Base-by-base conservation (phyloP, 371 early-diverging fungal species). In the Mucor saturninus region DNA sequence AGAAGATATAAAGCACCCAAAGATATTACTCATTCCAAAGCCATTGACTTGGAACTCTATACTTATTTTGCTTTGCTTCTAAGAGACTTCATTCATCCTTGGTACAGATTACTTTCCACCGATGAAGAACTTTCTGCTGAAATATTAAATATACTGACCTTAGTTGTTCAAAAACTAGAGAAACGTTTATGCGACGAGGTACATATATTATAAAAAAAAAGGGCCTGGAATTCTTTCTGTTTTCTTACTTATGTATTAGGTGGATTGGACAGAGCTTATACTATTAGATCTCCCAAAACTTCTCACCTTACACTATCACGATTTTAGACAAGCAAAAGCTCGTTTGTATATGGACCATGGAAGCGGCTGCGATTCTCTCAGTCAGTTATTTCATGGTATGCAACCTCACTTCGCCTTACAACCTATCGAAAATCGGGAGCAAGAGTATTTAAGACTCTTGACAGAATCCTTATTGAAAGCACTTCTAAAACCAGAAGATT, bases 51-150 rank as follows among this genome's bases (percentile, higher is more conserved):
- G 7, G 87, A 86, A 56, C 72, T 85, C 1, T 86, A 84, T 57
- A 85, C 82, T 31, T 84, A 83, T 65, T 68, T 86, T 31, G 84
- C 87, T 13, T 62, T 85, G 31, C 57, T 85, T 35, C 68, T 86
- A 49, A 72, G 84, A n/a, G 85, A 85, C 49, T 86, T 86, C 49
- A 85, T 86, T 46, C 80, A 83, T 62, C 83, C 84, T 2, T 86
- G 87, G 87, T 86, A 86, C 42, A 65, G 77, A 14, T 59, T 72
- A 0, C 65, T 86, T 15, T 78, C 87, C 4, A 75, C 76, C 11
- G 87, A 86, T 61, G 75, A 83, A 38, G 83, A 85, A n/a, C 71
- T 85, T 8, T 69, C 72, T n/a, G 53, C 71, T 2, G 80, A 80
- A 37, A 64, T 86, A 42, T 74, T 83, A 5, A 49, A 68, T 38